Base-by-base conservation (phyloP, 2,329 filamentous ascomycete genomes). In the Colletotrichum abscissum region DNA sequence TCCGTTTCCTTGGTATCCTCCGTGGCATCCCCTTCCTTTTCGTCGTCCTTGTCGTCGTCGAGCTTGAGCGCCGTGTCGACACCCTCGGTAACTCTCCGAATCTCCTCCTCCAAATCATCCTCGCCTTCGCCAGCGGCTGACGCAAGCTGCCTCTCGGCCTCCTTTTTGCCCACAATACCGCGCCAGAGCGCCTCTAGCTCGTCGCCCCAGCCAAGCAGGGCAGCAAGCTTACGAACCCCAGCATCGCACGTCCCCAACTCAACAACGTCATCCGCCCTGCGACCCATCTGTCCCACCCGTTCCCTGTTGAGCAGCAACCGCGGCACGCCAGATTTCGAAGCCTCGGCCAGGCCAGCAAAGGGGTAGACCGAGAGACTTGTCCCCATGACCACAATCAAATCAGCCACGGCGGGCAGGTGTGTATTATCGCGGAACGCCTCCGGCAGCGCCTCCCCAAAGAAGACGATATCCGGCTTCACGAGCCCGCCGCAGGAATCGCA, bases 391-490 rank as follows among this genome's bases (percentile, higher is more conserved):
- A 98, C 92, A 55, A 93, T 89, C 2, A 98, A 84, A 79, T 98
- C 95, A 0, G 94, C 93, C 77, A 88, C 83, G 1, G 83, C 84
- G 0, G 90, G 88, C 14, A 92, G 82, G 54, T 84, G 74, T 9
- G 80, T 77, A 30, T 83, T 80, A 26, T 81, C 75, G 0, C 79
- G 77, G 68, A 86, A 86, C 0, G 75, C 74, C 52, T 79, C 77
- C 0, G 84, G 84, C 3, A 95, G 83, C 1, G 89, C 82, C 80
- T 95, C 95, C 63, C 95, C 95, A 77, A 98, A 98, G 84, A 98
- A 98, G 42, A 97, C 95, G 79, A 98, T 98, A 78, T 98, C 94
- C 0, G 95, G 95, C 84, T 98, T 98, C 49, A 98, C 94, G 2
- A 97, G 85, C 0, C 95, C 95, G 46, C 88, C 86, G 80, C 96